These are phyloP conservation scores for Dichotomopilus funicola DNA, from an alignment of 2,329 filamentous ascomycete genomes.

Conservation along the genomic window DNA sequence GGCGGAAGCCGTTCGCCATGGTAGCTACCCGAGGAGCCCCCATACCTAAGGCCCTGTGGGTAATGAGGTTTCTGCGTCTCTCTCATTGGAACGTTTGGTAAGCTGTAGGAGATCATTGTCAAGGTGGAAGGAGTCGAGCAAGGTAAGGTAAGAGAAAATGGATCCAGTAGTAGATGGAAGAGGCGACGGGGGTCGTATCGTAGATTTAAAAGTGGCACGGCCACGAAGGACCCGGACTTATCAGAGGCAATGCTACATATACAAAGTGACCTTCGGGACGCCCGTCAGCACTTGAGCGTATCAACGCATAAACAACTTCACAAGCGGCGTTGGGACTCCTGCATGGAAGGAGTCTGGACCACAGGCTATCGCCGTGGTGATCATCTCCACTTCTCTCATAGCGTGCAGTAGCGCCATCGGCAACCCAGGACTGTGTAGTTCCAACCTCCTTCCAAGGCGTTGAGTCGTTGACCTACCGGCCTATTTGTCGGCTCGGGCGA, in stretches of 20 bases:
- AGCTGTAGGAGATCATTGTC: not conserved
- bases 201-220: too few species aligned
- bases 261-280: too few species aligned
- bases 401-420: constrained; percentile 8
- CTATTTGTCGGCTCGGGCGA: not conserved
- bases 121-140: not conserved
- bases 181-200: not conserved
- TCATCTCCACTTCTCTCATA: constrained; percentile 12
- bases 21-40: not conserved
- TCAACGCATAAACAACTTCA: too few species aligned
- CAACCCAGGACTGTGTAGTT: not conserved
- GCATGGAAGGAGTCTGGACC: too few species aligned
- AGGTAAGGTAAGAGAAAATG: not conserved
- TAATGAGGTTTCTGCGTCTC: constrained; percentile 5
- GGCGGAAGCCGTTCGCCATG: constrained; percentile 10
- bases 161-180: not conserved
- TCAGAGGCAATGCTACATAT: too few species aligned
- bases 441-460: not conserved
- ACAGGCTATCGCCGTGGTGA: constrained; percentile 1
- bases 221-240: too few species aligned
- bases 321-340: too few species aligned
- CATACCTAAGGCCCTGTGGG: not conserved
- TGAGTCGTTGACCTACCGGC: not conserved
- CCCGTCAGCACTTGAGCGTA: too few species aligned
- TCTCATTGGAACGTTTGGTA: not conserved